Conservation (phyloP, 1,139 yeast species). For the Geotrichum candidum region DNA sequence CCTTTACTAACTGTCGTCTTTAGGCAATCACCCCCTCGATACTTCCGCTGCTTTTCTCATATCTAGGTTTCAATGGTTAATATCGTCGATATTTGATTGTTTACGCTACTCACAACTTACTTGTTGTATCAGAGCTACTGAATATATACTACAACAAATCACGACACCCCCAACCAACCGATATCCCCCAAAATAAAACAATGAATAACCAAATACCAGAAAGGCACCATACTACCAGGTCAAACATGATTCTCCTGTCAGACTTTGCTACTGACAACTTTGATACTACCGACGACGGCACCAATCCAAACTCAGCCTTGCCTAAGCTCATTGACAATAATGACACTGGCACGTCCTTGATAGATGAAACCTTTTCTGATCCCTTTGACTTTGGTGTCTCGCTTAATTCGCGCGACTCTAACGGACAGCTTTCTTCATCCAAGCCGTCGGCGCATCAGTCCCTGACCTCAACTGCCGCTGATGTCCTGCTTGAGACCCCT, state of each 20-base stretch:
- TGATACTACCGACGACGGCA: slow-evolving; percentile 1
- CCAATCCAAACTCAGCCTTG: neutral
- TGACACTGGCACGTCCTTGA: neutral
- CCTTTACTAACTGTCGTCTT: neutral
- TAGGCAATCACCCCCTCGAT: neutral
- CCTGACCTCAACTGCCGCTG: slow-evolving; percentile 10
- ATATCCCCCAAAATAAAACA: neutral
- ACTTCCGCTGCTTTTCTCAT: too few species aligned
- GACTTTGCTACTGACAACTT: slow-evolving; percentile 3
- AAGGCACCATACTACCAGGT: neutral
- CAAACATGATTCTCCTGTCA: slow-evolving; percentile 1
- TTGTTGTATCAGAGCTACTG: neutral
- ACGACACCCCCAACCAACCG: neutral
- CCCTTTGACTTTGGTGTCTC: slow-evolving; percentile 12
- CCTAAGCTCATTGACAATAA: neutral
- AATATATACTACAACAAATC: neutral
- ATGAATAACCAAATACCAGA: slow-evolving; percentile 1
- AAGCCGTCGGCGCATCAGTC: neutral
- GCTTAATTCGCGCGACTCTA: neutral
- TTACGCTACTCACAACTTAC: neutral
- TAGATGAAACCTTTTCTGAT: slow-evolving; percentile 2
- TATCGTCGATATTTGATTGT: neutral
- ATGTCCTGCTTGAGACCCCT: slow-evolving; percentile 17
- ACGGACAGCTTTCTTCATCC: neutral
- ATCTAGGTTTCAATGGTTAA: neutral